Percentiles rank a stretch among this genome's conserved stretches.
Evolutionary conservation across 768 basidiomycete genomes (phyloP).

Genomic region (Collybia mongolica): DNA sequence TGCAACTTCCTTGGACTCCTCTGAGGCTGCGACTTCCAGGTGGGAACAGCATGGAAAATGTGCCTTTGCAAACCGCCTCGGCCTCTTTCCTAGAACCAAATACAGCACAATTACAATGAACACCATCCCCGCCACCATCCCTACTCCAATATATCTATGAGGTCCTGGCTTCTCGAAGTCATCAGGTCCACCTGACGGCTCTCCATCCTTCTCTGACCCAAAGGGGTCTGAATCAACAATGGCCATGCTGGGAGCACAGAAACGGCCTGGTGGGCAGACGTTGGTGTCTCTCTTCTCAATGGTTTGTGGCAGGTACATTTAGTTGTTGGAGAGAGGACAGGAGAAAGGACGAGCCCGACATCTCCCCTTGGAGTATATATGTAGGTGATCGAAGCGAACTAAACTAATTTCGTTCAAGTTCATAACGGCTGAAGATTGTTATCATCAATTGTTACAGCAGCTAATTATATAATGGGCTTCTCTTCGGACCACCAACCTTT

Average conservation of each 20-base stretch:
- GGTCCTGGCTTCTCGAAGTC: conserved; percentile 28
- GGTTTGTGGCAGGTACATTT: conserved; percentile 30
- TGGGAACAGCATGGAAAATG: conserved; percentile 5
- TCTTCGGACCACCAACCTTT: conserved; percentile 25
- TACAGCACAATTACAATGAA: conserved; percentile 35
- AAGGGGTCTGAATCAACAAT: conserved; percentile 22
- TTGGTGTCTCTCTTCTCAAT: conserved; percentile 15
- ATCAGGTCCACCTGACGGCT: conserved; percentile 14
- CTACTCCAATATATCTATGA: conserved; percentile 45
- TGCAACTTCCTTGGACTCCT: not conserved
- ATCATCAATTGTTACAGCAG: conserved; percentile 18
- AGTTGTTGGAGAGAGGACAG: conserved; percentile 7
- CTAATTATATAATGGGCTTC: conserved; percentile 21
- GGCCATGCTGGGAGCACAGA: conserved; percentile 20
- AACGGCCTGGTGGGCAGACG: conserved; percentile 18
- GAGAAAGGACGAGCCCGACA: conserved; percentile 5
- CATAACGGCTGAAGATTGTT: conserved; percentile 27
- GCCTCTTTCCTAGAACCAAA: conserved; percentile 32
- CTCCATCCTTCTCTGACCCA: conserved; percentile 14
- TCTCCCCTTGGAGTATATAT: not conserved
- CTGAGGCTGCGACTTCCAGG: not conserved
- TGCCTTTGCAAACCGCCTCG: conserved; percentile 22
- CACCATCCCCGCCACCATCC: conserved; percentile 34
- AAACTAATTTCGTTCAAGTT: conserved; percentile 22
- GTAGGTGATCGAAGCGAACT: conserved; percentile 20